Evolutionary conservation across 257 asterid genomes (phyloP).

Genomic region (Solanum megistacrolobum): DNA sequence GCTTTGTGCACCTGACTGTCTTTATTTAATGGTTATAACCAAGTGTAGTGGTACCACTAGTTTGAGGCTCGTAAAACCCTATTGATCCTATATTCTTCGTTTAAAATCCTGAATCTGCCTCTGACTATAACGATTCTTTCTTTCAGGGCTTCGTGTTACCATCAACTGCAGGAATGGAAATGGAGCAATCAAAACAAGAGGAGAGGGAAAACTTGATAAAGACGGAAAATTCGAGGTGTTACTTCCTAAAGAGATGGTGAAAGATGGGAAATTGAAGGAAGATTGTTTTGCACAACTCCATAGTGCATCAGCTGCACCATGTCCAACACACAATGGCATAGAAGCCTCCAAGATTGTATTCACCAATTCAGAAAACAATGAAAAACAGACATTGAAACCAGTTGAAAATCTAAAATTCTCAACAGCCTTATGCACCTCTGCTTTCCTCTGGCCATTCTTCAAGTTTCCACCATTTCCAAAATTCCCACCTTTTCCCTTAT

Average conservation of each 20-base stretch:
- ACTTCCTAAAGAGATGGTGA: constrained; percentile 31
- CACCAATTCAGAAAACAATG: constrained; percentile 30
- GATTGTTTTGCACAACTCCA: constrained; percentile 81
- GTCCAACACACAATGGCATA: constrained; percentile 52
- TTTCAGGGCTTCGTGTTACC: constrained; percentile 56
- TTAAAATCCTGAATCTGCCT: neutral
- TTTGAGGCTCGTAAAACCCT: neutral
- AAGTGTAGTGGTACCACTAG: neutral
- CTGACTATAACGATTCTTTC: neutral
- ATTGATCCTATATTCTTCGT: neutral
- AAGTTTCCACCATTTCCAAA: constrained; percentile 52
- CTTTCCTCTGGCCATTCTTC: constrained; percentile 50
- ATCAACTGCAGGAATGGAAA: constrained; percentile 58
- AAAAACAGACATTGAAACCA: constrained; percentile 34
- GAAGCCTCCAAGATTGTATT: constrained; percentile 48
- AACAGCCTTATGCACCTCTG: constrained; percentile 56
- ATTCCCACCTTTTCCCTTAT: constrained; percentile 26
- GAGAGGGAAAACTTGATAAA: constrained; percentile 32
- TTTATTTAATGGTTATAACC: neutral
- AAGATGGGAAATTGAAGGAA: constrained; percentile 41
- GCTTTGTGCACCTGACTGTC: neutral
- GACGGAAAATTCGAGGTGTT: constrained; percentile 57
- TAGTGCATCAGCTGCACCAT: constrained; percentile 53
- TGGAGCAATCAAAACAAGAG: constrained; percentile 39
- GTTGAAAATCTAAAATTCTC: constrained; percentile 46